Conservation (phyloP, 306 rosid genomes). For the Citrullus amarus region DNA sequence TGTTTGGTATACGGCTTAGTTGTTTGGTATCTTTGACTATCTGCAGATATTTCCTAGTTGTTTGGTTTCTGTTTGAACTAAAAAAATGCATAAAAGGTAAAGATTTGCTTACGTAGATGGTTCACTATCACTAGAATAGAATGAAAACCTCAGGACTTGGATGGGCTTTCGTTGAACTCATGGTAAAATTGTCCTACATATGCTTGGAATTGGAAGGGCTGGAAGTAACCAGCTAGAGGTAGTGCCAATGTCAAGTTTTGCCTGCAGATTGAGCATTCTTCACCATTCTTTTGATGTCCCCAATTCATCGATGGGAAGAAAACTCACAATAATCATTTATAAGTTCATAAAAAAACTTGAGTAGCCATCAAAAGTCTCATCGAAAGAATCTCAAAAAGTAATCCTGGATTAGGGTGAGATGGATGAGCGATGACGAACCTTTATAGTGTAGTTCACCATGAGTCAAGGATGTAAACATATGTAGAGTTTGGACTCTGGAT, state of each 20-base stretch:
- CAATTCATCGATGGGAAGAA: not conserved
- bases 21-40: not conserved
- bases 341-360: not conserved
- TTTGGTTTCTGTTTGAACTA: not conserved
- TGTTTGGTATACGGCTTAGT: not conserved
- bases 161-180: not conserved
- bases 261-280: not conserved
- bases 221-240: not conserved
- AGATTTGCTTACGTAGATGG: not conserved
- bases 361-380: not conserved
- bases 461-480: not conserved
- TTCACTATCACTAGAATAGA: not conserved
- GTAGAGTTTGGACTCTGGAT: not conserved
- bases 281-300: not conserved
- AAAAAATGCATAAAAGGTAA: not conserved
- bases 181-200: not conserved
- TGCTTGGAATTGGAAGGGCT: not conserved
- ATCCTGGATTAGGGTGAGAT: not conserved
- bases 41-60: not conserved
- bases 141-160: not conserved
- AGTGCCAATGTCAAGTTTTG: not conserved
- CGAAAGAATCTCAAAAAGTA: no score
- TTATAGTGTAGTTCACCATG: not conserved
- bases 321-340: not conserved
- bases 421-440: not conserved